phyloP scores from a whole-genome alignment of 495 filamentous ascomycete species.

The Cercophora sp. region DNA sequence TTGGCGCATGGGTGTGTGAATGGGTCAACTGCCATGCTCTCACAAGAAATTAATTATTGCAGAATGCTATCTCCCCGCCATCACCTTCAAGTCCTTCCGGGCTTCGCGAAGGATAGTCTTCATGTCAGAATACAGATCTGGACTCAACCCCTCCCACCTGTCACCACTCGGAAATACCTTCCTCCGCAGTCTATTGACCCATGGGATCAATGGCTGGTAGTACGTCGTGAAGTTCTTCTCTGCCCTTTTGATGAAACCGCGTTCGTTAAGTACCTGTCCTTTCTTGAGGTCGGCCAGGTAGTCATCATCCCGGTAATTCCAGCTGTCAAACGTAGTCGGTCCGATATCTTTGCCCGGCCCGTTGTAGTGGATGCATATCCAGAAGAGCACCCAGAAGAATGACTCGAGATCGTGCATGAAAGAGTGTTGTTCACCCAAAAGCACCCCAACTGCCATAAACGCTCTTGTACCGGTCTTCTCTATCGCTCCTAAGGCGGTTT shows the following conservation, averaged over 20 bases:
- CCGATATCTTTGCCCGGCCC: slow-evolving; percentile 19
- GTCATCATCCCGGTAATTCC: slow-evolving; percentile 19
- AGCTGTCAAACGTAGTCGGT: slow-evolving; percentile 17
- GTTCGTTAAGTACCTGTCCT: slow-evolving; percentile 24
- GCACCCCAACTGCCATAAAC: slow-evolving; percentile 40
- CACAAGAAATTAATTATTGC: no score
- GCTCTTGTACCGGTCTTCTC: slow-evolving; percentile 41
- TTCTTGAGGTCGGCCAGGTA: slow-evolving; percentile 16
- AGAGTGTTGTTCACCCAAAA: slow-evolving; percentile 33
- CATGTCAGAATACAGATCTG: no score
- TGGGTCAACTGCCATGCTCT: no score
- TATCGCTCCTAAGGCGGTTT: slow-evolving; percentile 31
- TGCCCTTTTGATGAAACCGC: not conserved
- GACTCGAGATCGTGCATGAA: no score
- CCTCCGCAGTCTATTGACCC: not conserved
- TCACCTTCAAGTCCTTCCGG: no score
- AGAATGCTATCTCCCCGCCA: no score
- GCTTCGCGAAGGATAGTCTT: no score
- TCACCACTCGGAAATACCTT: no score
- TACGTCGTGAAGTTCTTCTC: not conserved
- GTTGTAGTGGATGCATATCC: slow-evolving; percentile 43
- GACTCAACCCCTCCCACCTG: no score
- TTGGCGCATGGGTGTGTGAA: no score
- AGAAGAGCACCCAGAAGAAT: slow-evolving; percentile 52
- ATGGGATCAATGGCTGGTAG: not conserved